Base-by-base conservation (phyloP, 164 flowering plant genomes). In the Vitis amurensis region DNA sequence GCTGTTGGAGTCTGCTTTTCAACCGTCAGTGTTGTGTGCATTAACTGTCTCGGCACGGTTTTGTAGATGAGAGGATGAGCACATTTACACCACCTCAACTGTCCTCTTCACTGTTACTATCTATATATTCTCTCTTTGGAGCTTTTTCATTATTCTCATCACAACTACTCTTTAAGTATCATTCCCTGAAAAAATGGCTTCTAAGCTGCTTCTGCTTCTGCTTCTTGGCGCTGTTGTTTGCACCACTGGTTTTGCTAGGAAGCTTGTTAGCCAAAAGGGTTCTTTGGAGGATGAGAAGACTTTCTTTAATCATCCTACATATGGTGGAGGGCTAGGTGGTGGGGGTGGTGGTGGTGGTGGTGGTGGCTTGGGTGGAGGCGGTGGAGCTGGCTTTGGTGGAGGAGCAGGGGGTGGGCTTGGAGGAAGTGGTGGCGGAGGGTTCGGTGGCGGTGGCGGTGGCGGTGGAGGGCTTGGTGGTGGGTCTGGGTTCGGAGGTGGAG, bases 171-270 rank as follows among this genome's bases (percentile, higher is more conserved):
- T 19, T 15, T 37, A 6, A 37, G 44, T 13, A 29, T 0, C 52
- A 48, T 9, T 48, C 14, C 23, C 44, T 37, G 44, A 37, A 59
- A 64, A 60, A 17, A 79, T 73, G 76, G 30, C 66, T 55, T 51
- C 70, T 4, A 78, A 60, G 77, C 7, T 80, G n/a, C 72, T 81
- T 61, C 55, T 81, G 27, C 56, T 80, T 23, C 51, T 80, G 67
- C 68, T 84, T 50, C 57, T 78, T 19, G 77, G 73, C 55, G 80
- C 77, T 27, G 59, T 84, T 67, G 67, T 74, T 59, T 74, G 77
- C 82, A 67, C 71, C 56, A 29, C 68, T 48, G 44, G 37, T 68
- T 17, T 4, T n/a, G 77, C 79, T 29, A 75, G 85, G 71, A 66
- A 66, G 69, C 79, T 81, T 50, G 53, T 30, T 55, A 65, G 23